These are phyloP conservation scores for Alternaria infectoria DNA, from an alignment of 2,329 filamentous ascomycete genomes.

Conservation along the genomic window DNA sequence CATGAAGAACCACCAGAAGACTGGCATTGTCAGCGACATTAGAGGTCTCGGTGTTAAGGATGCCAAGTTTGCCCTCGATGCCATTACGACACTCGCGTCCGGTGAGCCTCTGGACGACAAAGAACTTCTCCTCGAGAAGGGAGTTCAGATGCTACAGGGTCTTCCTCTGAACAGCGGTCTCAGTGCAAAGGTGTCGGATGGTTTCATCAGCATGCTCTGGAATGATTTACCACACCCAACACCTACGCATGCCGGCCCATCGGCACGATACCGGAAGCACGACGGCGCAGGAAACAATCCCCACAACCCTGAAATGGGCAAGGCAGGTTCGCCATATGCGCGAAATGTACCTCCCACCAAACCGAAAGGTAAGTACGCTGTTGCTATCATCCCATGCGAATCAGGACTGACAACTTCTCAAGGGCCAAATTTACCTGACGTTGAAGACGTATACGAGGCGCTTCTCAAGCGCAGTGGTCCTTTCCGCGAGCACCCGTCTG, in stretches of 20 bases:
- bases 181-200: constrained; percentile 56
- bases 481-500: constrained; percentile 70
- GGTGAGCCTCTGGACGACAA: constrained; percentile 71
- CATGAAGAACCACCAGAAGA: constrained; percentile 30
- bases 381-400: neutral
- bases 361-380: constrained; percentile 50
- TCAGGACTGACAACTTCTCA: neutral
- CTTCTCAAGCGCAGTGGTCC: constrained; percentile 65
- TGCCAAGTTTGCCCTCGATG: constrained; percentile 55
- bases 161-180: constrained; percentile 59
- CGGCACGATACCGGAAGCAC: constrained; percentile 51
- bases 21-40: constrained; percentile 58
- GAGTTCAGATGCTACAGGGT: constrained; percentile 59
- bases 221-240: constrained; percentile 60
- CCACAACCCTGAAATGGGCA: constrained; percentile 60
- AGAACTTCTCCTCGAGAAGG: constrained; percentile 53
- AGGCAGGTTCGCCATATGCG: constrained; percentile 62
- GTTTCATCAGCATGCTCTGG: constrained; percentile 62
- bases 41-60: constrained; percentile 60
- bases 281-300: constrained; percentile 55
- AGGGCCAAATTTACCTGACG: constrained; percentile 60
- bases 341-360: constrained; percentile 62
- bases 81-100: constrained; percentile 67
- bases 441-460: constrained; percentile 69
- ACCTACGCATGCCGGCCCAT: constrained; percentile 55